phyloP scores from a whole-genome alignment of 2,329 filamentous ascomycete genomes.

The Colletotrichum truncatum region DNA sequence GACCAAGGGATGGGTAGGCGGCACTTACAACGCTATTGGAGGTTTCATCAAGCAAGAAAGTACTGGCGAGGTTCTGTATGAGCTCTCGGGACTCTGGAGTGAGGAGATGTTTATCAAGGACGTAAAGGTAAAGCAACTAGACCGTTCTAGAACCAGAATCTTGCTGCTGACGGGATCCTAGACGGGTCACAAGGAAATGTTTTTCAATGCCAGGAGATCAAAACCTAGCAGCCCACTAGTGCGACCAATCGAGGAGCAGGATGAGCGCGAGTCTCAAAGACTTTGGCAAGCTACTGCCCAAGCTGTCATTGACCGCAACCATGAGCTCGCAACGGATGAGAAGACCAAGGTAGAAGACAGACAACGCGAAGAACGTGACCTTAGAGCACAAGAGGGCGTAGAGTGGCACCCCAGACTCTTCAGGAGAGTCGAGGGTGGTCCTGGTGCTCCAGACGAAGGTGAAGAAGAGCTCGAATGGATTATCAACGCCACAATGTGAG shows the following conservation, averaged over 20 bases:
- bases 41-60: slow-evolving; percentile 89
- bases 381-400: slow-evolving; percentile 77
- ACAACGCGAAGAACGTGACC: slow-evolving; percentile 88
- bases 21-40: slow-evolving; percentile 95
- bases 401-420: slow-evolving; percentile 94
- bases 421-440: slow-evolving; percentile 75
- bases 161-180: slow-evolving; percentile 44
- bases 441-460: slow-evolving; percentile 73
- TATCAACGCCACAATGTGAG: slow-evolving; percentile 85
- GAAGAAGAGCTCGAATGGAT: slow-evolving; percentile 95
- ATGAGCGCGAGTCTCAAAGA: slow-evolving; percentile 87
- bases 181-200: slow-evolving; percentile 88
- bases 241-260: slow-evolving; percentile 85
- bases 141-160: neutral
- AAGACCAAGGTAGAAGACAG: slow-evolving; percentile 96
- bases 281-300: slow-evolving; percentile 85
- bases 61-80: slow-evolving; percentile 87
- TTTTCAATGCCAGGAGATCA: slow-evolving; percentile 86
- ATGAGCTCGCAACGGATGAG: slow-evolving; percentile 89
- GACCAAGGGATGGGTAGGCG: slow-evolving; percentile 96
- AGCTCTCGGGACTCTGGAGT: slow-evolving; percentile 92
- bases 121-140: slow-evolving; percentile 65
- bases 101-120: slow-evolving; percentile 95
- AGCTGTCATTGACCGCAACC: slow-evolving; percentile 86
- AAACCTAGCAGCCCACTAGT: slow-evolving; percentile 79